A percentile compares a stretch with the other conserved stretches of the same genome.
Conservation (phyloP, 192 early-diverging fungal genomes). For the Entomortierella chlamydospora region DNA sequence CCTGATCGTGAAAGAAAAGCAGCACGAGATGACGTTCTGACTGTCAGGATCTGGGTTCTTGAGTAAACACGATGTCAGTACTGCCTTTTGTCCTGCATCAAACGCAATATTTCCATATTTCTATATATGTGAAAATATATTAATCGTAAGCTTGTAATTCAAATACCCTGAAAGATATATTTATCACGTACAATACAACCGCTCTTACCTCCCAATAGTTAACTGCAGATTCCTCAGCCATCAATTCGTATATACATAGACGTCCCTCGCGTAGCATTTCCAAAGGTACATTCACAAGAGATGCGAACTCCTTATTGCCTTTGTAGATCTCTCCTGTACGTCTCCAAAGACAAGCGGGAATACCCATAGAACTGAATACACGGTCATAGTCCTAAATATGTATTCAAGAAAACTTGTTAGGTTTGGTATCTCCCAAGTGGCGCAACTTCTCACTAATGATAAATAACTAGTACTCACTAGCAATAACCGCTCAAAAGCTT, state of each 20-base stretch:
- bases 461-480: conserved; percentile 60
- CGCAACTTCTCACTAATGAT: too few relatives aligned
- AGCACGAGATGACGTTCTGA: conserved; percentile 77
- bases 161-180: neutral
- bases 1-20: conserved; percentile 96
- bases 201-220: conserved; percentile 98
- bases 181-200: too few relatives aligned
- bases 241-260: conserved; percentile 58
- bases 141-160: neutral
- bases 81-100: conserved; percentile 96
- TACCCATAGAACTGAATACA: conserved; percentile 94
- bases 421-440: too few relatives aligned
- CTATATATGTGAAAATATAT: conserved; percentile 27
- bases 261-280: conserved; percentile 80
- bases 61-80: conserved; percentile 92
- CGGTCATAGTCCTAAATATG: conserved; percentile 87
- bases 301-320: conserved; percentile 94
- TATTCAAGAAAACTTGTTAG: neutral
- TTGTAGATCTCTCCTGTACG: conserved; percentile 98
- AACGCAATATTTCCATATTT: conserved; percentile 99
- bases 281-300: conserved; percentile 85
- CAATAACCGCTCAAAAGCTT: conserved; percentile 93
- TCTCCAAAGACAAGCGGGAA: conserved; percentile 96
- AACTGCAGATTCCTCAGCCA: conserved; percentile 93
- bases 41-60: conserved; percentile 66